Base-by-base conservation (phyloP, 306 rosid species). In the Myrica gale region DNA sequence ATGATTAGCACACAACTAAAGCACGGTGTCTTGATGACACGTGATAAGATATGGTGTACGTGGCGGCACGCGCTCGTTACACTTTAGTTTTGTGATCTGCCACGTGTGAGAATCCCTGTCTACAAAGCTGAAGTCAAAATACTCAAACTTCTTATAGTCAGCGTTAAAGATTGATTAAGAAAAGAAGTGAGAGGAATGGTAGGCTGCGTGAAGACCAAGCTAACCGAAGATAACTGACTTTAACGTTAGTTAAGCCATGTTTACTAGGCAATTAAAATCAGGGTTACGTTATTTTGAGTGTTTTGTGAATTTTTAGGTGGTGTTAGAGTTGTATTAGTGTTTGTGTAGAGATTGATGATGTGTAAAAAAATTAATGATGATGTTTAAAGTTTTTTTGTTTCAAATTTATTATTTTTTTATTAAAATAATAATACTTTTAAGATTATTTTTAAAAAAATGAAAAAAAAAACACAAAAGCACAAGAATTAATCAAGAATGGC, bases 211-310 rank as follows among this genome's bases (percentile, higher is more conserved):
- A 32, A 52, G 73, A 21, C 41, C 69, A 69, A 68, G 0, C 62
- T 75, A 74, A 61, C 85, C 78, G 45, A 54, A 5, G 55, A 50
- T 81, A 85, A 80, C 88, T 79, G 87, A 91, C 79, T 85, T 69
- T 71, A 45, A 67, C 46, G 90, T 45, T 2, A 47, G 62, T 32
- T 32, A 56, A 20, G 2, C 20, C 16, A 4, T 20, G 23, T 77
- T 7, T 20, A 20, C 44, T 52, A n/a, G 73, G 71, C 58, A 39
- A 57, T 55, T 66, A 45, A 43, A 42, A 68, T 13, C 54, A 52
- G n/a, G n/a, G n/a, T n/a, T n/a, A n/a, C n/a, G n/a, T n/a, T n/a
- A n/a, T n/a, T n/a, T n/a, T n/a, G n/a, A n/a, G n/a, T n/a, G n/a
- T n/a, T n/a, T n/a, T n/a, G n/a, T n/a, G n/a, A n/a, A n/a, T n/a